Evolutionary conservation across 129 eudicot genomes (phyloP).

Genomic region (Flaveria linearis): DNA sequence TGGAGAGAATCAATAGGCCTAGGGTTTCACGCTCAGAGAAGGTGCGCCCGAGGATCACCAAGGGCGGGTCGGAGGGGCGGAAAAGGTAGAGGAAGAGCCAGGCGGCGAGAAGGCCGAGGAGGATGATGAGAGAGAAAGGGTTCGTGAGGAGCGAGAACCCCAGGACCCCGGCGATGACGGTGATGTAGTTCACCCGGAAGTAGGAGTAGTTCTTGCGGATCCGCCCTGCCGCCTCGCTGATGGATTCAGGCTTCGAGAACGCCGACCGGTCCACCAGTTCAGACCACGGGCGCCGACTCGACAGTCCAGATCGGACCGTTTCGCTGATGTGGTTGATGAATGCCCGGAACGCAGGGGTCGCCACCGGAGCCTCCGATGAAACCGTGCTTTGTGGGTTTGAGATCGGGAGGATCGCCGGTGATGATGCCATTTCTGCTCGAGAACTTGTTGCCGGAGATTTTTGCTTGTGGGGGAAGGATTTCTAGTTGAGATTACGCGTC

Average conservation of each 20-base stretch:
- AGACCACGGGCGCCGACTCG: constrained; percentile 86
- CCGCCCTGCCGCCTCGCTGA: constrained; percentile 75
- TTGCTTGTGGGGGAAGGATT: constrained; percentile 21
- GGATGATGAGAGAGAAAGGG: constrained; percentile 73
- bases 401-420: constrained; percentile 56
- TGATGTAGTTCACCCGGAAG: constrained; percentile 72
- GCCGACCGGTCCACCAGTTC: constrained; percentile 81
- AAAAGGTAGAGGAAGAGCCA: constrained; percentile 69
- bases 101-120: constrained; percentile 66
- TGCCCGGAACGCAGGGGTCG: constrained; percentile 62
- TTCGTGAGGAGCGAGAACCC: constrained; percentile 68
- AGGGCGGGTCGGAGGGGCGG: constrained; percentile 47
- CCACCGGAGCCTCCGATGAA: constrained; percentile 30
- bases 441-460: constrained; percentile 5
- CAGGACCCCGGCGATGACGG: constrained; percentile 57
- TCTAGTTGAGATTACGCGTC: no score
- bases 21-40: constrained; percentile 45
- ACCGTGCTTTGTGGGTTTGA: constrained; percentile 33
- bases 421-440: constrained; percentile 41
- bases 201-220: constrained; percentile 82
- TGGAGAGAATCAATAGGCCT: constrained; percentile 42
- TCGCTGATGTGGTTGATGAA: constrained; percentile 48
- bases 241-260: constrained; percentile 79
- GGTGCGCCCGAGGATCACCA: constrained; percentile 42
- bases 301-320: constrained; percentile 58